These are phyloP conservation scores for Rhizopus delemar DNA, from an alignment of 371 early-diverging fungal genomes.

Conservation along the genomic window DNA sequence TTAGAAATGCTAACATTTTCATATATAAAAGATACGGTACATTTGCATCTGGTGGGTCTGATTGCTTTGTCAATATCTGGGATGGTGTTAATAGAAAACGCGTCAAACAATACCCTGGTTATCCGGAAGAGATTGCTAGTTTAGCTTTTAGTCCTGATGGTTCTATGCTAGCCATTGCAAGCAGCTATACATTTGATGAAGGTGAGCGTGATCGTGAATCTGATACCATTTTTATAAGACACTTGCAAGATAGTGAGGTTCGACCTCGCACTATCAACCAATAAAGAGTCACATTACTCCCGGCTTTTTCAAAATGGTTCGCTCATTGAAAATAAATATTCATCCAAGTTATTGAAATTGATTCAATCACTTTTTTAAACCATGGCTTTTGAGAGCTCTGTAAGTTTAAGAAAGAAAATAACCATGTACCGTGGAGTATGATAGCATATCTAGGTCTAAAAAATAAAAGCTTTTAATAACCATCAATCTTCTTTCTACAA, in stretches of 20 bases:
- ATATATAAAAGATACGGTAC: conserved; percentile 69
- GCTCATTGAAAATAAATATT: too few relatives aligned
- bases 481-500: too few relatives aligned
- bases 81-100: conserved; percentile 90
- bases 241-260: conserved; percentile 71
- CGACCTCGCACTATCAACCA: conserved; percentile 44
- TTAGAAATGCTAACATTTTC: background rate
- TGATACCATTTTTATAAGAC: conserved; percentile 78
- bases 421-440: too few relatives aligned
- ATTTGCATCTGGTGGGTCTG: conserved; percentile 94
- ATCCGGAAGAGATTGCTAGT: conserved; percentile 83
- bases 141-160: conserved; percentile 84
- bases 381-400: too few relatives aligned
- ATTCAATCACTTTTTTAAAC: too few relatives aligned
- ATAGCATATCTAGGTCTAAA: too few relatives aligned
- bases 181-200: conserved; percentile 92
- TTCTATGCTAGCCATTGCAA: conserved; percentile 80
- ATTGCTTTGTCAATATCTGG: conserved; percentile 92
- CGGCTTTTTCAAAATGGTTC: background rate
- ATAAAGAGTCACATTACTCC: background rate
- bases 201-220: conserved; percentile 88
- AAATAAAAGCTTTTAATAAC: too few relatives aligned
- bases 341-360: too few relatives aligned
- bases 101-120: conserved; percentile 75
- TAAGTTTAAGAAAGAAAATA: too few relatives aligned